Percentiles rank a stretch among this genome's conserved stretches.
Conservation (phyloP, 768 basidiomycete species). For the Leucocoprinus sp. region DNA sequence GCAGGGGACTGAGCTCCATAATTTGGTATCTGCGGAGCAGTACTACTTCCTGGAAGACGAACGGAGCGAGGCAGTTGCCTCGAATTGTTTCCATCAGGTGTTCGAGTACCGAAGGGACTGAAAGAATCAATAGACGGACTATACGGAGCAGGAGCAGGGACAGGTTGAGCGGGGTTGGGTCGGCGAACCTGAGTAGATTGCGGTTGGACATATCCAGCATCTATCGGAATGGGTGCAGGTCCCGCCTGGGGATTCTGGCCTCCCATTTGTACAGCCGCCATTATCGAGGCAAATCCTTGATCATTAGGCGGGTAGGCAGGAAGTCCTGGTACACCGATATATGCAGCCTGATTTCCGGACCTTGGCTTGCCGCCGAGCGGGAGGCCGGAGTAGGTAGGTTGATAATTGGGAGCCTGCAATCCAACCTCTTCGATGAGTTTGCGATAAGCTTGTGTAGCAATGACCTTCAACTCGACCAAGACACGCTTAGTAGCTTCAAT, state of each 20-base stretch:
- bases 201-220: slow-evolving; percentile 46
- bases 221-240: slow-evolving; percentile 45
- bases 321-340: slow-evolving; percentile 55
- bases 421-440: slow-evolving; percentile 93
- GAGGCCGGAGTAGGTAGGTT: slow-evolving; percentile 64
- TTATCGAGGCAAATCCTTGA: slow-evolving; percentile 85
- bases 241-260: slow-evolving; percentile 80
- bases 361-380: slow-evolving; percentile 51
- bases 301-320: slow-evolving; percentile 77
- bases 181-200: slow-evolving; percentile 28
- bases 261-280: slow-evolving; percentile 88
- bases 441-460: slow-evolving; percentile 90
- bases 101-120: slow-evolving; percentile 42
- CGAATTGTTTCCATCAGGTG: slow-evolving; percentile 37
- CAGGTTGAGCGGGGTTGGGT: slow-evolving; percentile 18
- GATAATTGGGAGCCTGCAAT: slow-evolving; percentile 80
- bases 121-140: slow-evolving; percentile 38
- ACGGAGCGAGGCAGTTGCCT: slow-evolving; percentile 45
- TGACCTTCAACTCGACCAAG: slow-evolving; percentile 84
- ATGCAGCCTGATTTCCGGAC: slow-evolving; percentile 47
- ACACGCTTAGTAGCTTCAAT: slow-evolving; percentile 87
- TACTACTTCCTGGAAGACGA: slow-evolving; percentile 34
- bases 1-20: slow-evolving; percentile 59
- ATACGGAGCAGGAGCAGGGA: slow-evolving; percentile 24
- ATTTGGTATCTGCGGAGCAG: slow-evolving; percentile 18